These are phyloP conservation scores for Fusarium graminum DNA, from an alignment of 2,329 filamentous ascomycete genomes.

Conservation along the genomic window DNA sequence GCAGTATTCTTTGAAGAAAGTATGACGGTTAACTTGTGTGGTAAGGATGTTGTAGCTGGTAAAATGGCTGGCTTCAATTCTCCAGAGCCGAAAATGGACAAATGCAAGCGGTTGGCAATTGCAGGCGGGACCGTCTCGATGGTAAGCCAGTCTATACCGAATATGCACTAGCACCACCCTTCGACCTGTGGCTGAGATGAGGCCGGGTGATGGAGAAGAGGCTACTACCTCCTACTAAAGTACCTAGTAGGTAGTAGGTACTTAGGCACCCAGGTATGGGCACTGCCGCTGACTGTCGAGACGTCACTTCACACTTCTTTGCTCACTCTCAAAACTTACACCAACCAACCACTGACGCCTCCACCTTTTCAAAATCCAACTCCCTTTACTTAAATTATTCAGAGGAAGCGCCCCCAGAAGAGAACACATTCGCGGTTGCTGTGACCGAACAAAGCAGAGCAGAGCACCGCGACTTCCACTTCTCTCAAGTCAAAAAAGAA, in stretches of 20 bases:
- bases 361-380: conserved; percentile 27
- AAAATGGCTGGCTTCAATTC: conserved; percentile 35
- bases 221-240: too few species aligned
- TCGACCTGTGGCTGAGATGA: conserved; percentile 28
- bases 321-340: conserved; percentile 37
- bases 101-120: conserved; percentile 37
- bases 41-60: conserved; percentile 34
- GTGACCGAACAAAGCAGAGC: conserved; percentile 20
- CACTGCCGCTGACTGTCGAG: not conserved
- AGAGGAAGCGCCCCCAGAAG: conserved; percentile 28
- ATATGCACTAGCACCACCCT: conserved; percentile 13
- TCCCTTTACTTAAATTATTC: conserved; percentile 16
- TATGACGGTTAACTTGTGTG: conserved; percentile 6
- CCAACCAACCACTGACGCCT: conserved; percentile 18
- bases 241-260: too few species aligned
- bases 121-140: conserved; percentile 4
- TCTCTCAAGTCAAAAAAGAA: conserved; percentile 31
- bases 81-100: conserved; percentile 36
- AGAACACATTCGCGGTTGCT: conserved; percentile 31
- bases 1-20: not conserved
- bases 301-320: conserved; percentile 38
- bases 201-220: conserved; percentile 2
- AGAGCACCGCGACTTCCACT: conserved; percentile 33
- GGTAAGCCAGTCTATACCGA: conserved; percentile 15
- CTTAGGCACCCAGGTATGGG: too few species aligned